Evolutionary conservation across 176 grass and related monocot genomes (phyloP), one percentile per base, ranked within the genome.

Genomic region (Bromus sterilis): DNA sequence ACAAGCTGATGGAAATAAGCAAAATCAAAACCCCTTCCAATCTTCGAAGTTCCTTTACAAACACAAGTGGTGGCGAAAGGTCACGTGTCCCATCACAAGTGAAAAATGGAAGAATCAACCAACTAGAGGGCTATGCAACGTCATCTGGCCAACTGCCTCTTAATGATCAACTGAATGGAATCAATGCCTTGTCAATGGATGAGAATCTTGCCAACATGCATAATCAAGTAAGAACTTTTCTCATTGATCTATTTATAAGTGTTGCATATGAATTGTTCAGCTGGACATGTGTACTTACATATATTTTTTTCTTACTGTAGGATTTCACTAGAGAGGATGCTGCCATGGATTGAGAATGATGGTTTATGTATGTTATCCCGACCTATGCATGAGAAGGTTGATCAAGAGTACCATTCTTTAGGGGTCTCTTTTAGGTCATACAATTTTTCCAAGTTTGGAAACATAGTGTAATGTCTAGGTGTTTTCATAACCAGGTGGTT

Each of bases 221-320:
- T 51, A 74, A 85, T 14, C 13, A 80, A 4, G 65, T 91, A 85
- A 85, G 65, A 72, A 73, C 26, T 4, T 24, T 56, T 81, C 11
- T 29, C 3, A 20, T 41, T 56, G 6, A 18, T 35, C n/a, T n/a
- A 68, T 40, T 12, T 30, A 39, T 41, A 12, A 68, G 11, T 24
- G 9, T 80, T 74, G 42, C 24, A 41, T 40, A n/a, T 40, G 2
- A 80, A 56, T 57, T 37, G 15, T 11, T 73, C 14, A 35, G 21
- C 10, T 34, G 11, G 8, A 26, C 12, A 66, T 11, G 6, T 65
- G 49, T 26, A 16, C 36, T 57, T 55, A 56, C 73, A 37, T 65
- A 1, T 2, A 32, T 65, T 64, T 6, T 78, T 78, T 63, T 73
- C 10, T 83, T 24, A 57, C 11, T 28, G 18, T 53, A 75, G 60